Evolutionary conservation across 129 eudicot genomes (phyloP), one percentile per base, ranked within the genome.

Genomic region (Solidago caesia): DNA sequence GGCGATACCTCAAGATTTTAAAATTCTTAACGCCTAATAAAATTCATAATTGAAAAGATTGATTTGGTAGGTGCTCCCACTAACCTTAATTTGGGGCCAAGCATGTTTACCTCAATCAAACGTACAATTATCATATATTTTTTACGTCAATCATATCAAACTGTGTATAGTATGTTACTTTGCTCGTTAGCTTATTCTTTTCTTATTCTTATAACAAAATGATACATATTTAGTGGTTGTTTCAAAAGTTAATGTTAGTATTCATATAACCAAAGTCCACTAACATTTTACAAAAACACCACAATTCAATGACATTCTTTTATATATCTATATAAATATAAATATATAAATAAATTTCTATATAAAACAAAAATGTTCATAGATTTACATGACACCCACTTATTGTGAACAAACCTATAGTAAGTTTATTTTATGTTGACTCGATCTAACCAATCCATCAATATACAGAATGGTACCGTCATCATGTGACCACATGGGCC

Each of bases 51-150:
- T 41, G 26, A 8, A 39, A 15, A 53, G 7, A 71, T 53, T 39
- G 64, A 71, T 53, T 53, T 39, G 75, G 62, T 70, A 55, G 64
- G 64, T 70, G 51, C 75, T 52, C 75, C 75, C 64, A 70, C 75
- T 70, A 70, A 71, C 75, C 75, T 53, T 55, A 33, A 33, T 33
- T 3, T 29, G 51, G 75, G 65, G 41, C 75, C 75, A 71, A 71
- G 65, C 75, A 71, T 71, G 75, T 55, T 21, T 71, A 71, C 52
- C 51, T 71, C 52, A 71, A 71, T 71, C 75, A 21, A 71, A 15
- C 3, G 15, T 45, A 45, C 45, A 67, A 45, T 67, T 46, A 71
- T 55, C 63, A 15, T n/a, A 6, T 14, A 8, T 7, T 10, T 71
- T 1, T 21, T 39, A 71, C 16, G 8, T 58, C 39, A 58, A 58